phyloP scores from a whole-genome alignment of 257 asterid genomes.

The Primulina huaijiensis region DNA sequence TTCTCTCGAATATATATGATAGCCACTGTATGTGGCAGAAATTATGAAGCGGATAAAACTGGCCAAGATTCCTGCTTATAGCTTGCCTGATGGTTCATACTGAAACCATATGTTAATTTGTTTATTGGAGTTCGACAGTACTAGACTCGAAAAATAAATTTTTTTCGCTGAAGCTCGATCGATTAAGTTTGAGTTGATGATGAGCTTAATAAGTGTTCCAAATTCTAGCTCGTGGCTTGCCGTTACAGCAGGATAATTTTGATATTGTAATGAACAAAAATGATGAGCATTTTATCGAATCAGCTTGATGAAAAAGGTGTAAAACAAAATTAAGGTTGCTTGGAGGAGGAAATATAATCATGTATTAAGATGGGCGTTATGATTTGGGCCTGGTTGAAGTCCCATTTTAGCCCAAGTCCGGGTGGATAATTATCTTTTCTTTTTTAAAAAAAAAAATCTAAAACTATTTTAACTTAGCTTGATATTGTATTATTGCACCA shows the following conservation, averaged over 20 bases:
- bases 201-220: too few relatives aligned
- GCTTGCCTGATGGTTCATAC: neutral
- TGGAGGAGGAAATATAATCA: neutral
- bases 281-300: neutral
- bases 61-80: slow-evolving; percentile 35
- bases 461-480: too few relatives aligned
- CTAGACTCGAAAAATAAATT: neutral
- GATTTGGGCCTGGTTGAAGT: too few relatives aligned
- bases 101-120: neutral
- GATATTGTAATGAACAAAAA: neutral
- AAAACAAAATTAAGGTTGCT: too few relatives aligned
- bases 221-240: neutral
- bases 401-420: too few relatives aligned
- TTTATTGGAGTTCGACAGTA: neutral
- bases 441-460: too few relatives aligned
- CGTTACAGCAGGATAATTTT: neutral
- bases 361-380: too few relatives aligned
- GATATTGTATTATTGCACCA: too few relatives aligned
- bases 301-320: neutral
- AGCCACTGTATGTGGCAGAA: slow-evolving; percentile 58
- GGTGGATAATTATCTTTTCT: too few relatives aligned
- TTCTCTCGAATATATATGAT: slow-evolving; percentile 82
- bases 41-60: slow-evolving; percentile 17
- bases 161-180: neutral
- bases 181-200: too few relatives aligned